Conservation (phyloP, 2,329 filamentous ascomycete genomes). For the Colletotrichum sp. region DNA sequence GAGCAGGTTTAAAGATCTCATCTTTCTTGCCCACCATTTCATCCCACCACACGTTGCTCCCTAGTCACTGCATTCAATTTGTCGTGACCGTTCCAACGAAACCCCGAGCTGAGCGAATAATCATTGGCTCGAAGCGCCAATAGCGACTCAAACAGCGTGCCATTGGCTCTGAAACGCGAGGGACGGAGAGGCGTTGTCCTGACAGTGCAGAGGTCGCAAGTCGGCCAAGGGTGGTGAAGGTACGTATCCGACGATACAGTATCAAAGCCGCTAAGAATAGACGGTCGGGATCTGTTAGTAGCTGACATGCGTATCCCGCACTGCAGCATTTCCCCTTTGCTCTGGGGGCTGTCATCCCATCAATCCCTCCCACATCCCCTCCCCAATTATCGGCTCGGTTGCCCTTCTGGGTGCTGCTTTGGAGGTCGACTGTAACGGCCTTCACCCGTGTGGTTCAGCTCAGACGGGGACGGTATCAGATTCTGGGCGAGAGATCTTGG, state of each 20-base stretch:
- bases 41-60: background rate
- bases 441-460: background rate
- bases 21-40: background rate
- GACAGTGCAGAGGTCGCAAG: slow-evolving; percentile 1
- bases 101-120: background rate
- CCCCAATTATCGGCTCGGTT: slow-evolving; percentile 1
- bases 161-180: slow-evolving; percentile 11
- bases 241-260: background rate
- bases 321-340: background rate
- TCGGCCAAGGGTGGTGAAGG: background rate
- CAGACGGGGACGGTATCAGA: slow-evolving; percentile 14
- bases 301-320: slow-evolving; percentile 3
- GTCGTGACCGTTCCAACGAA: background rate
- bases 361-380: background rate
- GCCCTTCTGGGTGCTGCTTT: background rate
- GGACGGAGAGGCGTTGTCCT: background rate
- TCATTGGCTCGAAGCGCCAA: background rate
- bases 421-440: background rate
- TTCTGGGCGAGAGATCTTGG: background rate
- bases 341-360: slow-evolving; percentile 8
- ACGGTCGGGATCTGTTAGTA: background rate
- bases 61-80: background rate
- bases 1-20: background rate
- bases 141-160: background rate
- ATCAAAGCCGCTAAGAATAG: slow-evolving; percentile 14